Conservation (phyloP, 352 stramenopile species). For the Phytopythium ostracodes region DNA sequence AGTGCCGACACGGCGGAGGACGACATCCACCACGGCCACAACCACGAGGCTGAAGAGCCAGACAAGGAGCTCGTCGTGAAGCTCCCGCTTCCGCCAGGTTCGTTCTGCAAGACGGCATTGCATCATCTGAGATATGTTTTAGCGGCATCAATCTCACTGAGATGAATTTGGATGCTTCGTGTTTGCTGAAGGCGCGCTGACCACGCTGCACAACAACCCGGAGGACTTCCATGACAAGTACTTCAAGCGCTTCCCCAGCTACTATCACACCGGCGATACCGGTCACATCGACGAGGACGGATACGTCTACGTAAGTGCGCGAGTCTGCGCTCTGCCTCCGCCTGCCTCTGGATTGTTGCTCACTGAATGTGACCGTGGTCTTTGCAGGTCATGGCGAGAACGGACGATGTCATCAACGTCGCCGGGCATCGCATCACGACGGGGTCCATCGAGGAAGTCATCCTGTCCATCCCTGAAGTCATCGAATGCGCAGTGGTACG, state of each 20-base stretch:
- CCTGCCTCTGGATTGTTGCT: background rate
- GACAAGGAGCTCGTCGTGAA: slow-evolving; percentile 77
- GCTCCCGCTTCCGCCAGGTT: slow-evolving; percentile 81
- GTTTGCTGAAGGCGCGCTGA: slow-evolving; percentile 40
- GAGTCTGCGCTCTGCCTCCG: background rate
- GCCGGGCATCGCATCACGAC: slow-evolving; percentile 85
- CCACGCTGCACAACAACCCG: slow-evolving; percentile 83
- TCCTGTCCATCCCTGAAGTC: slow-evolving; percentile 78
- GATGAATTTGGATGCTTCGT: slow-evolving; percentile 2
- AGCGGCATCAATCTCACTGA: too few relatives aligned
- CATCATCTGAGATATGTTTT: background rate
- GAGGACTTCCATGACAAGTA: slow-evolving; percentile 81
- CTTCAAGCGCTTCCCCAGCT: slow-evolving; percentile 78
- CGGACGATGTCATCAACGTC: slow-evolving; percentile 91
- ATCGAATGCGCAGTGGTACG: slow-evolving; percentile 84
- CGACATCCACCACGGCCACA: slow-evolving; percentile 38
- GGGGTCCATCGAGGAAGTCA: slow-evolving; percentile 88
- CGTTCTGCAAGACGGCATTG: background rate
- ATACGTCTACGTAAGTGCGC: slow-evolving; percentile 71
- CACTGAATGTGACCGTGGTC: background rate
- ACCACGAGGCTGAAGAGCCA: slow-evolving; percentile 51
- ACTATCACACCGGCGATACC: slow-evolving; percentile 88
- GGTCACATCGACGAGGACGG: slow-evolving; percentile 88
- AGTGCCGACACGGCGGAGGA: slow-evolving; percentile 34
- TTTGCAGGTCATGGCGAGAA: slow-evolving; percentile 81